Conservation (phyloP, 177 flowering plant genomes). For the Telopea speciosissima region DNA sequence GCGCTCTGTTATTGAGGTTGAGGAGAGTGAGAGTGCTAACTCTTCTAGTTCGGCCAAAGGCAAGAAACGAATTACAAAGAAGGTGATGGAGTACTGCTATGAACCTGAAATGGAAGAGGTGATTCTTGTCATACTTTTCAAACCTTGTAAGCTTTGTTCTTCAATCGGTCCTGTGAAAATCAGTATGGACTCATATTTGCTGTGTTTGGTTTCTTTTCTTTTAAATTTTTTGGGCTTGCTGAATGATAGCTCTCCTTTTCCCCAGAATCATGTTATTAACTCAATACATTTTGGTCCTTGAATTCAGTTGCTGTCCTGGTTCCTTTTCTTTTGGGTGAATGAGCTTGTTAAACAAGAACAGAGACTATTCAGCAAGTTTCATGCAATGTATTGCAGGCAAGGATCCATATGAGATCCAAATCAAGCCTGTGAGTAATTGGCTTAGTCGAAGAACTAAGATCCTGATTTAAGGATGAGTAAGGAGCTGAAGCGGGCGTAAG, state of each 20-base stretch:
- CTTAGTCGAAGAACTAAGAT: no score
- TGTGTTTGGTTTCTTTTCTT: background rate
- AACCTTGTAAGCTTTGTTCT: background rate
- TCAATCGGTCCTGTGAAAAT: background rate
- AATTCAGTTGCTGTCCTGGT: no score
- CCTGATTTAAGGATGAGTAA: no score
- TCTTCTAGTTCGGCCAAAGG: conserved; percentile 49
- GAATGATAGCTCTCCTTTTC: background rate
- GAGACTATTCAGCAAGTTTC: no score
- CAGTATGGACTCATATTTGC: background rate
- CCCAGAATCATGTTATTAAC: no score
- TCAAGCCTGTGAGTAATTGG: no score
- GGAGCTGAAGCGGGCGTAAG: no score
- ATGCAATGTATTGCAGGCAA: no score
- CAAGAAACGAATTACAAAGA: conserved; percentile 56
- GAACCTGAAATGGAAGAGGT: conserved; percentile 99
- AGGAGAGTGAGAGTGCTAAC: conserved; percentile 55
- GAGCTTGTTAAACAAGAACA: no score
- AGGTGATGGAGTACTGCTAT: conserved; percentile 93
- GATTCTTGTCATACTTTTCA: conserved; percentile 13
- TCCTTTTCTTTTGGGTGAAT: no score
- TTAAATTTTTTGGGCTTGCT: background rate
- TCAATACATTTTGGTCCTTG: no score
- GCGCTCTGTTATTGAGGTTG: conserved; percentile 40
- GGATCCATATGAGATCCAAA: no score